Percentiles rank a stretch among this genome's conserved stretches.
phyloP scores from a whole-genome alignment of 495 filamentous ascomycete genomes.

The Neurospora sp. region DNA sequence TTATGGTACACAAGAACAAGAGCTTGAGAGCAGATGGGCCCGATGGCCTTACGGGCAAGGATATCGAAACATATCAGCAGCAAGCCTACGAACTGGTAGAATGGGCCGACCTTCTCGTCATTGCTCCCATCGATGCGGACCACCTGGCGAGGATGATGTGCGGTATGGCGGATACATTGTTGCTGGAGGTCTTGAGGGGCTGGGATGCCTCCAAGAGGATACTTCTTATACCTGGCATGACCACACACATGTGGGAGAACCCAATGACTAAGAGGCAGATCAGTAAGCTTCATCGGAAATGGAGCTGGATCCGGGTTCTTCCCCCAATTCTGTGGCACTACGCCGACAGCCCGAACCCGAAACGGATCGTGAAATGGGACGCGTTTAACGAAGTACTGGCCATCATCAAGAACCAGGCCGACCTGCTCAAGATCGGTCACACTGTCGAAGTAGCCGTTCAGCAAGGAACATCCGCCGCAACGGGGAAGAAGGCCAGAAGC shows the following conservation, averaged over 20 bases:
- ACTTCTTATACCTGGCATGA: slow-evolving; percentile 74
- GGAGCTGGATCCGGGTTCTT: slow-evolving; percentile 69
- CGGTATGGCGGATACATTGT: slow-evolving; percentile 62
- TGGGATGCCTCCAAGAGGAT: slow-evolving; percentile 83
- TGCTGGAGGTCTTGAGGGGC: slow-evolving; percentile 63
- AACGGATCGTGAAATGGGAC: slow-evolving; percentile 52
- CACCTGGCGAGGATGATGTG: slow-evolving; percentile 73
- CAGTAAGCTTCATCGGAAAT: slow-evolving; percentile 65
- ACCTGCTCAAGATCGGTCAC: slow-evolving; percentile 51
- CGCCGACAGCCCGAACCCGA: slow-evolving; percentile 37
- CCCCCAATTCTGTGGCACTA: slow-evolving; percentile 67
- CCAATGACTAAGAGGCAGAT: slow-evolving; percentile 76
- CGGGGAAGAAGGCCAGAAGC: slow-evolving; percentile 17
- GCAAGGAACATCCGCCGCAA: slow-evolving; percentile 15
- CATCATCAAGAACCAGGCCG: slow-evolving; percentile 56
- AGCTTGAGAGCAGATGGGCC: slow-evolving; percentile 19
- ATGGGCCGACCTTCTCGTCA: slow-evolving; percentile 79
- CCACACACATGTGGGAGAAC: slow-evolving; percentile 72
- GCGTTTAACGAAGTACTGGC: slow-evolving; percentile 54
- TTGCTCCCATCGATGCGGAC: slow-evolving; percentile 77
- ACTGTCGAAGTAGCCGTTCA: slow-evolving; percentile 43
- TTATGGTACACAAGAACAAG: slow-evolving; percentile 38
- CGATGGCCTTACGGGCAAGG: slow-evolving; percentile 20
- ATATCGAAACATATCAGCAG: slow-evolving; percentile 35
- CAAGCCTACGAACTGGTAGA: slow-evolving; percentile 63